A percentile compares a stretch with the other conserved stretches of the same genome.
These are phyloP conservation scores for Coemansia sp. DNA, from an alignment of 192 early-diverging fungal species.

Conservation along the genomic window DNA sequence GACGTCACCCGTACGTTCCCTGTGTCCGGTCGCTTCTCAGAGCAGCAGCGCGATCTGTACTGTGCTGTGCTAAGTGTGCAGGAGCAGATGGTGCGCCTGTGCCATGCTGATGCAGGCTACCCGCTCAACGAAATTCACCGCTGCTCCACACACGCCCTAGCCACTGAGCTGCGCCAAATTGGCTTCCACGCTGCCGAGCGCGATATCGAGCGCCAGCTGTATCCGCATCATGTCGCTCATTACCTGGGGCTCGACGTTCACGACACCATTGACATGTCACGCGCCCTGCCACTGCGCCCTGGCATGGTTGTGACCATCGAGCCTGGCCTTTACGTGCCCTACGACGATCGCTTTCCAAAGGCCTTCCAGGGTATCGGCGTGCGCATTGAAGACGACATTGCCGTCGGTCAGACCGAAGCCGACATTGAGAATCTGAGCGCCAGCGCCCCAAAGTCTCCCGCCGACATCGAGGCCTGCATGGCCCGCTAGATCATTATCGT, in stretches of 20 bases:
- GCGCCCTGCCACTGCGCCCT: conserved; percentile 66
- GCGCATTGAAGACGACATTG: conserved; percentile 95
- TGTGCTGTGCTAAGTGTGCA: conserved; percentile 81
- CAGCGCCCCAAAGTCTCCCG: conserved; percentile 80
- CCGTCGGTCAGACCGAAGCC: conserved; percentile 68
- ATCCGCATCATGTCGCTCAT: conserved; percentile 94
- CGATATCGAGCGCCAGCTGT: conserved; percentile 79
- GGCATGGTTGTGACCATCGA: conserved; percentile 96
- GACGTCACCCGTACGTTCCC: conserved; percentile 96
- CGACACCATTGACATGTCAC: conserved; percentile 73
- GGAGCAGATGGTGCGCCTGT: conserved; percentile 78
- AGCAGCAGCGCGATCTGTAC: conserved; percentile 81
- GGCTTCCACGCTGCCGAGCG: conserved; percentile 63
- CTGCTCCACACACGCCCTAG: conserved; percentile 66
- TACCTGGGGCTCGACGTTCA: conserved; percentile 96
- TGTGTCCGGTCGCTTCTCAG: conserved; percentile 80
- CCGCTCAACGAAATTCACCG: conserved; percentile 85
- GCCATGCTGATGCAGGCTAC: conserved; percentile 28
- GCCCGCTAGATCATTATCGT: conserved; percentile 4
- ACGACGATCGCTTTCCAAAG: conserved; percentile 68
- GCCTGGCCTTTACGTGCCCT: conserved; percentile 91
- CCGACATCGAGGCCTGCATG: conserved; percentile 67
- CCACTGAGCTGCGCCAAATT: conserved; percentile 68
- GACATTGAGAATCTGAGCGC: conserved; percentile 65
- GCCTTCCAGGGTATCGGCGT: conserved; percentile 88